These are phyloP conservation scores for Ogataea siamensis DNA, from an alignment of 805 yeast species.

Conservation along the genomic window DNA sequence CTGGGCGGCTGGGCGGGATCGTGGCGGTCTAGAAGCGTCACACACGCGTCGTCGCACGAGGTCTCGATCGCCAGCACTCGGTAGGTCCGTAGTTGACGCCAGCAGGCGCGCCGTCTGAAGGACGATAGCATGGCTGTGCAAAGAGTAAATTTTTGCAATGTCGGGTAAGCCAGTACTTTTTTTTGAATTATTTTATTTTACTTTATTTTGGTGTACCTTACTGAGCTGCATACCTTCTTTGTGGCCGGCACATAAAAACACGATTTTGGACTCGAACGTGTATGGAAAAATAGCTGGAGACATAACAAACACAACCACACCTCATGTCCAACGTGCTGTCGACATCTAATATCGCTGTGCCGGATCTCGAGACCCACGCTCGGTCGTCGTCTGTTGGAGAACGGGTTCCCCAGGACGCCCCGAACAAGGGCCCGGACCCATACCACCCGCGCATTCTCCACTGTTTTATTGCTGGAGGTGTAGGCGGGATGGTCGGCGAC, in stretches of 20 bases:
- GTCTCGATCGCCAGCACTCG: slow-evolving; percentile 84
- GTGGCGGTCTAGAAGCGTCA: slow-evolving; percentile 64
- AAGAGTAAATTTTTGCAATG: slow-evolving; percentile 6
- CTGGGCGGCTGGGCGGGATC: slow-evolving; percentile 39
- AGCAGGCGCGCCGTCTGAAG: too few species aligned
- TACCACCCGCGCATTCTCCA: slow-evolving; percentile 46
- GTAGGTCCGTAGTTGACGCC: slow-evolving; percentile 35
- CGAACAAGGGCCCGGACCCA: slow-evolving; percentile 6
- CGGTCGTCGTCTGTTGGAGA: slow-evolving; percentile 1
- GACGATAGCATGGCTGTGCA: slow-evolving; percentile 15
- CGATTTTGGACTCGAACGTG: slow-evolving; percentile 1
- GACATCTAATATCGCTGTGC: slow-evolving; percentile 16
- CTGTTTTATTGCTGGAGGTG: slow-evolving; percentile 85
- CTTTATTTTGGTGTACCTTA: slow-evolving; percentile 2
- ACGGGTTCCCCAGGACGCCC: neutral
- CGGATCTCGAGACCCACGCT: slow-evolving; percentile 12
- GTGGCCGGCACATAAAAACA: neutral
- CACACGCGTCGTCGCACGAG: slow-evolving; percentile 94
- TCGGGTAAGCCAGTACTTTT: slow-evolving; percentile 1
- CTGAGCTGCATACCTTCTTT: neutral
- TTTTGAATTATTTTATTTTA: slow-evolving; percentile 1
- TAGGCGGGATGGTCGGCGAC: slow-evolving; percentile 94
- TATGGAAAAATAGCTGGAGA: slow-evolving; percentile 3
- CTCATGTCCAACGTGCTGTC: slow-evolving; percentile 17
- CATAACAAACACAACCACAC: neutral